These are phyloP conservation scores for Lasiodiplodia sp. DNA, from an alignment of 2,329 filamentous ascomycete genomes.

Conservation along the genomic window DNA sequence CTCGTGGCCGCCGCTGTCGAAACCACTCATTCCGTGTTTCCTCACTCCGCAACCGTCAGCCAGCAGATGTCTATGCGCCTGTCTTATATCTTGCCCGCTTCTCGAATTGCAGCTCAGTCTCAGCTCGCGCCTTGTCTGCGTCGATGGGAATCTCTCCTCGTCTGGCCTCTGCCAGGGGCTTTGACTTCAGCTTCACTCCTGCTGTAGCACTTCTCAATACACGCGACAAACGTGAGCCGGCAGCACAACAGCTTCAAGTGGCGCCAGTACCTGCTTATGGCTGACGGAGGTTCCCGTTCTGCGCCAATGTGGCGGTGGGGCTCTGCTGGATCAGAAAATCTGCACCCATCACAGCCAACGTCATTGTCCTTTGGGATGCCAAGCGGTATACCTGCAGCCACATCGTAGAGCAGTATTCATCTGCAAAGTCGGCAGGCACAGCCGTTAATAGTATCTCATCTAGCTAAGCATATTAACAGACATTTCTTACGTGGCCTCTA, in stretches of 20 bases:
- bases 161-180: neutral
- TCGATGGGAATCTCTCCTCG: neutral
- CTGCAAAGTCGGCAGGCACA: neutral
- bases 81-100: neutral
- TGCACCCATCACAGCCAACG: slow-evolving; percentile 3
- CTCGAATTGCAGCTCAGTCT: neutral
- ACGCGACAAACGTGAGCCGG: slow-evolving; percentile 14
- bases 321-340: neutral
- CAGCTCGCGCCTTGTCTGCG: neutral
- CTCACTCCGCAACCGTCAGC: neutral
- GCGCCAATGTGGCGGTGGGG: neutral
- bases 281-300: neutral
- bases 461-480: neutral
- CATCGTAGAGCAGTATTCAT: neutral
- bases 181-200: neutral
- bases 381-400: neutral
- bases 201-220: slow-evolving; percentile 5
- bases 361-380: neutral
- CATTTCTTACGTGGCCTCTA: neutral
- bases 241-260: neutral
- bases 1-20: slow-evolving; percentile 11
- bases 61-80: neutral
- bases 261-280: neutral
- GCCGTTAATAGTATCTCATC: neutral
- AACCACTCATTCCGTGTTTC: neutral